These are phyloP conservation scores for Starmera amethionina DNA, from an alignment of 805 yeast species.

Conservation along the genomic window DNA sequence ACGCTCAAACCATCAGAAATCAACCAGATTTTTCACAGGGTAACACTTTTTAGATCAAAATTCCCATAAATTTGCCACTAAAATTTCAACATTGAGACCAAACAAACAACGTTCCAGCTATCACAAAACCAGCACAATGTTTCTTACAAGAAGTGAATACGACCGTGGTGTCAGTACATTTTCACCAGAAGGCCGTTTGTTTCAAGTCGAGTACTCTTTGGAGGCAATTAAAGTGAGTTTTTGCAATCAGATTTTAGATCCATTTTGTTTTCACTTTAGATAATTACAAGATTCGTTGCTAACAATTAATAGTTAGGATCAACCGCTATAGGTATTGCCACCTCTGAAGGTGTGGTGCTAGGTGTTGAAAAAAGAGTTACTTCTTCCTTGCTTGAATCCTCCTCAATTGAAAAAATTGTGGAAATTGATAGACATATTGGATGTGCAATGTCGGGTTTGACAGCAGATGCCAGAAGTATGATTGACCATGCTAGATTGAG, in stretches of 20 bases:
- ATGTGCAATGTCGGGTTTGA: conserved; percentile 97
- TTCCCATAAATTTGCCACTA: conserved; percentile 2
- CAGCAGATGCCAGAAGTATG: conserved; percentile 98
- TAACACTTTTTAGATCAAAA: too few species aligned
- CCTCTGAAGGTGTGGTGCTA: conserved; percentile 89
- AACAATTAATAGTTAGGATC: conserved; percentile 50
- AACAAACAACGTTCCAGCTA: neutral
- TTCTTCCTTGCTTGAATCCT: conserved; percentile 80
- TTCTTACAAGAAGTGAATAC: conserved; percentile 97
- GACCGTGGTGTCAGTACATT: conserved; percentile 98
- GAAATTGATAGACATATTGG: conserved; percentile 93
- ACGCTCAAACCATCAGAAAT: too few species aligned
- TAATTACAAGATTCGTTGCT: neutral
- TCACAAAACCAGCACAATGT: conserved; percentile 44
- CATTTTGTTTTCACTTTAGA: neutral
- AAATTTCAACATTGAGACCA: neutral
- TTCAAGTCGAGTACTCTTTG: conserved; percentile 95
- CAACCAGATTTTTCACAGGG: too few species aligned
- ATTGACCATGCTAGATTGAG: conserved; percentile 95
- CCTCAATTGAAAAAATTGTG: conserved; percentile 91
- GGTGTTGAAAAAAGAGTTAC: conserved; percentile 98
- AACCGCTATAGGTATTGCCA: conserved; percentile 94
- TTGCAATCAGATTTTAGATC: neutral
- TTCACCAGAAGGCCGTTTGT: conserved; percentile 96
- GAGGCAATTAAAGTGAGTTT: conserved; percentile 80